phyloP scores from a whole-genome alignment of 2,329 filamentous ascomycete species.

The Colletotrichum phormii region DNA sequence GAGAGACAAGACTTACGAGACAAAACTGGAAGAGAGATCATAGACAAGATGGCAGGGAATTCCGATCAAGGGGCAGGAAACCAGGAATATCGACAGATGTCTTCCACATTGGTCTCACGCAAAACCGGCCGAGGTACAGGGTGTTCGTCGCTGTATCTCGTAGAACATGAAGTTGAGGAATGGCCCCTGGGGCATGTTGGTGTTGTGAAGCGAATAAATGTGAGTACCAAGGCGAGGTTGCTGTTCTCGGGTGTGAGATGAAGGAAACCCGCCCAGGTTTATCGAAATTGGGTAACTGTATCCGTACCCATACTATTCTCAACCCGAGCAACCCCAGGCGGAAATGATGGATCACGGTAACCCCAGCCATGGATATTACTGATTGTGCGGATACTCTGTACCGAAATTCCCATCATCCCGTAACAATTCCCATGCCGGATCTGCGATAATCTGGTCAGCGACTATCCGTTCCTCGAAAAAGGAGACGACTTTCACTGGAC shows the following conservation, averaged over 20 bases:
- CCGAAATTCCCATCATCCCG: no score
- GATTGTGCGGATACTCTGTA: neutral
- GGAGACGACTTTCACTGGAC: neutral
- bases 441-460: neutral
- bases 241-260: no score
- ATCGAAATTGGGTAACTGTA: neutral
- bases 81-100: neutral
- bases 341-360: neutral
- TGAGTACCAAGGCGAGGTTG: no score
- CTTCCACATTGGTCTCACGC: neutral
- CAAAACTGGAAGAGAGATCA: constrained; percentile 2
- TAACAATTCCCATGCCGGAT: neutral
- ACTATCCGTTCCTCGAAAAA: neutral
- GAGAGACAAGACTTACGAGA: constrained; percentile 19
- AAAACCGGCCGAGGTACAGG: neutral
- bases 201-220: no score
- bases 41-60: constrained; percentile 32
- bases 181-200: neutral
- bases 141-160: neutral
- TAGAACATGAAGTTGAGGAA: neutral
- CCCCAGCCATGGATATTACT: neutral
- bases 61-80: constrained; percentile 18
- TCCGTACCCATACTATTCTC: neutral
- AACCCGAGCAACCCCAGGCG: neutral
- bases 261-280: neutral